These are phyloP conservation scores for Chaetomium strumarium DNA, from an alignment of 2,329 filamentous ascomycete species.

Conservation along the genomic window DNA sequence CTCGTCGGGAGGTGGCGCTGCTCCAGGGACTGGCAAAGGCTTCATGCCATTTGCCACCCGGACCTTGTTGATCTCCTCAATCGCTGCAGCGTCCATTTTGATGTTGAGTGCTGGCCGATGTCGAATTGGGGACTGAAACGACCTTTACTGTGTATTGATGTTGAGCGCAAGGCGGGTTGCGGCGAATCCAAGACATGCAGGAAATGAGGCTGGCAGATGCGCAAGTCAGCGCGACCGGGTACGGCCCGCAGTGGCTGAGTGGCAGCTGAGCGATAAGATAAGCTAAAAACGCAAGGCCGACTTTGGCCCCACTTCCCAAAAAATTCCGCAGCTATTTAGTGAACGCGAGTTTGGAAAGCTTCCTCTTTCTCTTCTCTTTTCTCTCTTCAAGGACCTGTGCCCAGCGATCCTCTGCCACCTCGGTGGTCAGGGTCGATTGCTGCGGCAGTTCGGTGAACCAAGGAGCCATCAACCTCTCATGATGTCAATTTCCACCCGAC, in stretches of 20 bases:
- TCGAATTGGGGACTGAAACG: background rate
- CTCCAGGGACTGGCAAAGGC: constrained; percentile 77
- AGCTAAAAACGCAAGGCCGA: background rate
- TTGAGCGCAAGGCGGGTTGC: too few species aligned
- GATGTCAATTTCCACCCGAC: constrained; percentile 93
- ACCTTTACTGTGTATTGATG: background rate
- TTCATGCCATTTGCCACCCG: constrained; percentile 85
- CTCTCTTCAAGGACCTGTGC: constrained; percentile 73
- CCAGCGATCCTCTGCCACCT: constrained; percentile 63
- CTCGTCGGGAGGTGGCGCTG: constrained; percentile 36
- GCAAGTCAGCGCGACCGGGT: too few species aligned
- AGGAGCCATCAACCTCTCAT: constrained; percentile 67
- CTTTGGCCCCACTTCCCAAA: constrained; percentile 26
- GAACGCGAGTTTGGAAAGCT: constrained; percentile 1
- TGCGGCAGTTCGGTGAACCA: constrained; percentile 78
- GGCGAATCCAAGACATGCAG: constrained; percentile 5
- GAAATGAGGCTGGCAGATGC: too few species aligned
- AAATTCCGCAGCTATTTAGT: constrained; percentile 26
- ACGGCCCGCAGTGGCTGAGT: constrained; percentile 1
- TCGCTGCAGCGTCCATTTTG: constrained; percentile 62
- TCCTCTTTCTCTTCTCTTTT: constrained; percentile 30
- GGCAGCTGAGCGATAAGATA: constrained; percentile 19
- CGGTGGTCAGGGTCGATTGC: constrained; percentile 64
- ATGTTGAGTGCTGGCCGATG: constrained; percentile 1
- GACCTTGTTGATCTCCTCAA: constrained; percentile 92